Base-by-base conservation (phyloP, 768 basidiomycete species). In the Boletus reticuloceps region DNA sequence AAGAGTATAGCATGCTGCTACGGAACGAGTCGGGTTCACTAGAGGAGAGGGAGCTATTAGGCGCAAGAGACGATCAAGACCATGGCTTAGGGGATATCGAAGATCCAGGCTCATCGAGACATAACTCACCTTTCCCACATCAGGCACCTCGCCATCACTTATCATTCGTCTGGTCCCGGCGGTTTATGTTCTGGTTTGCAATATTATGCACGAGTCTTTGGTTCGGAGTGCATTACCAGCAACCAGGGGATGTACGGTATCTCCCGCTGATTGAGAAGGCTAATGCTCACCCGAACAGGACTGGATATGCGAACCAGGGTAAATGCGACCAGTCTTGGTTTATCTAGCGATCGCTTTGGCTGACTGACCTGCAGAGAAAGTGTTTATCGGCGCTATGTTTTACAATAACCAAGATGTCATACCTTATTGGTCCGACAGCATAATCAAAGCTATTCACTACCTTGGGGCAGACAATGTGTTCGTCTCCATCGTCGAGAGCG, bases 401-500 rank as follows among this genome's bases (percentile, higher is more conserved):
- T 70, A 65, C 63, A 67, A 78, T 49, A 76, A 77, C 39, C 63
- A 71, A 50, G 50, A 46, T 0, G 67, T 78, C 2, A 60, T 79
- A 27, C 73, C 75, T 0, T 73, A 74, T 48, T 79, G 77, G 76
- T 68, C 68, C 4, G 51, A 62, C 7, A 64, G 74, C 34, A 59
- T 77, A 32, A 52, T 73, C 44, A 66, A 69, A 54, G 60, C 64
- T 5, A 74, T 77, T 11, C 55, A 65, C 39, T 76, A 72, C 47
- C 68, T 79, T 43, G 78, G 78, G n/a, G 44, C 64, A 6, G 72
- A 73, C 52, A 77, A 78, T 37, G 73, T 76, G 38, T 79, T 71
- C 50, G 70, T 74, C n/a, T 77, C 74, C 34, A 61, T 77, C 46
- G 63, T 77, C 50, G 77, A 78, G 62, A 75, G 73, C 32, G 64